phyloP scores from a whole-genome alignment of 345 rosid genomes.

The Rubroshorea leprosula region DNA sequence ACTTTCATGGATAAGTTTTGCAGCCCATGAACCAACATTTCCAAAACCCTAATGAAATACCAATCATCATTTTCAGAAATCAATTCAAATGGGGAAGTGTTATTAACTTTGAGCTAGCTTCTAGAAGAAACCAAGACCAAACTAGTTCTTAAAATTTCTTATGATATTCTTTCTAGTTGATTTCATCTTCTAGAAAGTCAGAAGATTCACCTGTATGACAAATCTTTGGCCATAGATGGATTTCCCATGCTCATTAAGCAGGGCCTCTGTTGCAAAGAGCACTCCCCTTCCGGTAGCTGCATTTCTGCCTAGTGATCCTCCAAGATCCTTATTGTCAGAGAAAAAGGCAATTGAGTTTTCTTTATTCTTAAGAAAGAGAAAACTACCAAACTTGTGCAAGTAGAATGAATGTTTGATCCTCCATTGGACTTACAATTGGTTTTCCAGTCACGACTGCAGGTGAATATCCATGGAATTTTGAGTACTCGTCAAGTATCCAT shows the following conservation, averaged over 20 bases:
- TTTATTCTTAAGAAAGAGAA: neutral
- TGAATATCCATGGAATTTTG: constrained; percentile 87
- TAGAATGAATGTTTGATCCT: neutral
- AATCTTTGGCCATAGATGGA: constrained; percentile 67
- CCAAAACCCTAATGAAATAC: constrained; percentile 65
- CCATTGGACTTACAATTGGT: constrained; percentile 53
- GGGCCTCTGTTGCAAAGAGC: constrained; percentile 86
- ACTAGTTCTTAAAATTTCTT: too few species aligned
- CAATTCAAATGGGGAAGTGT: too few species aligned
- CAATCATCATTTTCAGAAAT: neutral
- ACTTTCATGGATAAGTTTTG: constrained; percentile 58
- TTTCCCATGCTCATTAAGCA: constrained; percentile 80
- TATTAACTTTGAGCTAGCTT: too few species aligned
- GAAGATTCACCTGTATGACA: constrained; percentile 61
- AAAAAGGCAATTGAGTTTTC: neutral
- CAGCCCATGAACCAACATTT: constrained; percentile 98
- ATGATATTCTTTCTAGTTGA: neutral
- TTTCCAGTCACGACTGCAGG: constrained; percentile 96
- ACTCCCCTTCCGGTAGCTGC: constrained; percentile 98
- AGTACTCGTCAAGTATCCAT: constrained; percentile 97
- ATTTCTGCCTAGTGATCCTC: constrained; percentile 95
- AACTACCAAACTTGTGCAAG: neutral
- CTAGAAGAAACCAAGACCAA: too few species aligned
- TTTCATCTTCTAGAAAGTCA: neutral
- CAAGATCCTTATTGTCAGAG: constrained; percentile 59